phyloP scores from a whole-genome alignment of 768 basidiomycete species.

The Brasilioporus rufonigricans region DNA sequence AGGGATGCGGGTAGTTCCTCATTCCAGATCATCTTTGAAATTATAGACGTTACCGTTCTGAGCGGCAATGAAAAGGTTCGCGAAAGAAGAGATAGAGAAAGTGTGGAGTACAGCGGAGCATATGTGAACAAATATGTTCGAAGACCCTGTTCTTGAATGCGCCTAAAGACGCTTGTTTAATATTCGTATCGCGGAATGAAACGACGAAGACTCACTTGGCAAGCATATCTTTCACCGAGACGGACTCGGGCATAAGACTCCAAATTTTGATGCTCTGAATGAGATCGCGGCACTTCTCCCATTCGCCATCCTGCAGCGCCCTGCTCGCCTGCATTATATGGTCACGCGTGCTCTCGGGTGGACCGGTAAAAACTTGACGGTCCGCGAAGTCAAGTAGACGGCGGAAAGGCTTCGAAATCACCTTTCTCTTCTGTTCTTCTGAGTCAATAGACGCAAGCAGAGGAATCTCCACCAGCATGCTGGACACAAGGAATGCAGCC shows the following conservation, averaged over 20 bases:
- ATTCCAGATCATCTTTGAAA: slow-evolving; percentile 98
- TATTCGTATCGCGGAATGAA: not conserved
- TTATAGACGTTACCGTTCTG: slow-evolving; percentile 73
- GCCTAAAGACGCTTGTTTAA: slow-evolving; percentile 45
- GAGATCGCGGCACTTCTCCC: slow-evolving; percentile 93
- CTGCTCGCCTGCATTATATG: slow-evolving; percentile 99
- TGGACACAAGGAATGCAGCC: slow-evolving; percentile 95
- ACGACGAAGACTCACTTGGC: slow-evolving; percentile 59
- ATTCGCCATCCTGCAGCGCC: slow-evolving; percentile 93
- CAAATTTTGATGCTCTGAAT: slow-evolving; percentile 97
- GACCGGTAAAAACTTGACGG: slow-evolving; percentile 95
- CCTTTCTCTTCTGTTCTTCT: slow-evolving; percentile 90
- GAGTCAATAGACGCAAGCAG: slow-evolving; percentile 91
- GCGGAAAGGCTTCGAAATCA: slow-evolving; percentile 95
- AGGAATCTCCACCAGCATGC: slow-evolving; percentile 98
- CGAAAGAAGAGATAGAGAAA: slow-evolving; percentile 85
- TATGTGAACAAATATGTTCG: slow-evolving; percentile 97
- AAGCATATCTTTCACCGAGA: slow-evolving; percentile 90
- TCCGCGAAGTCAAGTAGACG: slow-evolving; percentile 95
- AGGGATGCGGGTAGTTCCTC: slow-evolving; percentile 92
- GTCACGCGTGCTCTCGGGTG: slow-evolving; percentile 97
- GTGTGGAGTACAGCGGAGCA: slow-evolving; percentile 86
- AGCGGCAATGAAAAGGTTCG: slow-evolving; percentile 83
- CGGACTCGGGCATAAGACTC: slow-evolving; percentile 90
- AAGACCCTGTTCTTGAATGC: slow-evolving; percentile 97